A percentile compares a stretch with the other conserved stretches of the same genome.
Conservation (phyloP, 176 grass and related monocot genomes). For the Hsuehochloa calcarea region DNA sequence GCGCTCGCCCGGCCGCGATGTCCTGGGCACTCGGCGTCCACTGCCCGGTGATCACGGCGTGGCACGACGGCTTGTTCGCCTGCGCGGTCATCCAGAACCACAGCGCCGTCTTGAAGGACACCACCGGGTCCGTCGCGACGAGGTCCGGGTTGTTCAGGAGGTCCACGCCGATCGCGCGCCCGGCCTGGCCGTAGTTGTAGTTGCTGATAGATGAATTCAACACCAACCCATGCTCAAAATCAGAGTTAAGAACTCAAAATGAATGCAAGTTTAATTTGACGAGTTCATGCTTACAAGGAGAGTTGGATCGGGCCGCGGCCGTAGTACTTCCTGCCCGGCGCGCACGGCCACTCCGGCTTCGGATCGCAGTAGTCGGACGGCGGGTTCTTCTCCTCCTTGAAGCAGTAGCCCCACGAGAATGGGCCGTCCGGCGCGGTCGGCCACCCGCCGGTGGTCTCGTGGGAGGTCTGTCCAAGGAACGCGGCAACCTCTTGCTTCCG, state of each 20-base stretch:
- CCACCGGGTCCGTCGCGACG: slow-evolving; percentile 43
- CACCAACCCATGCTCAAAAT: background rate
- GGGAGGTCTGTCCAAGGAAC: slow-evolving; percentile 61
- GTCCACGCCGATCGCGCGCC: slow-evolving; percentile 43
- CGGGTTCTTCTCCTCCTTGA: slow-evolving; percentile 8
- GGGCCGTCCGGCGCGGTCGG: slow-evolving; percentile 38
- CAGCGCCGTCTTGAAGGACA: slow-evolving; percentile 59
- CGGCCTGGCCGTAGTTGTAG: slow-evolving; percentile 62
- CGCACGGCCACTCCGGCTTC: slow-evolving; percentile 33
- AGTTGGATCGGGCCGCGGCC: slow-evolving; percentile 58
- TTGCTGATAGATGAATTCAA: slow-evolving; percentile 26
- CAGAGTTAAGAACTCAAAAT: background rate
- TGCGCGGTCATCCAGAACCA: slow-evolving; percentile 66
- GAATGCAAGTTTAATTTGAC: background rate
- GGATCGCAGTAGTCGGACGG: slow-evolving; percentile 35
- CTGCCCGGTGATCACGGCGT: slow-evolving; percentile 47
- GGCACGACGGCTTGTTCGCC: slow-evolving; percentile 55
- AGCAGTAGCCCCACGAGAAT: slow-evolving; percentile 51
- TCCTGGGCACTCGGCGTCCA: slow-evolving; percentile 43
- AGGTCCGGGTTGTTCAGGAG: slow-evolving; percentile 58
- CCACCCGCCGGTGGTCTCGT: slow-evolving; percentile 60
- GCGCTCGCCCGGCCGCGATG: background rate
- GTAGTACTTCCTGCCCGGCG: slow-evolving; percentile 34
- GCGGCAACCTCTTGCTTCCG: slow-evolving; percentile 46
- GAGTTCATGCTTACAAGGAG: slow-evolving; percentile 30